These are phyloP conservation scores for Yamadazyma diospyri DNA, from an alignment of 1,139 yeast species.

Conservation along the genomic window DNA sequence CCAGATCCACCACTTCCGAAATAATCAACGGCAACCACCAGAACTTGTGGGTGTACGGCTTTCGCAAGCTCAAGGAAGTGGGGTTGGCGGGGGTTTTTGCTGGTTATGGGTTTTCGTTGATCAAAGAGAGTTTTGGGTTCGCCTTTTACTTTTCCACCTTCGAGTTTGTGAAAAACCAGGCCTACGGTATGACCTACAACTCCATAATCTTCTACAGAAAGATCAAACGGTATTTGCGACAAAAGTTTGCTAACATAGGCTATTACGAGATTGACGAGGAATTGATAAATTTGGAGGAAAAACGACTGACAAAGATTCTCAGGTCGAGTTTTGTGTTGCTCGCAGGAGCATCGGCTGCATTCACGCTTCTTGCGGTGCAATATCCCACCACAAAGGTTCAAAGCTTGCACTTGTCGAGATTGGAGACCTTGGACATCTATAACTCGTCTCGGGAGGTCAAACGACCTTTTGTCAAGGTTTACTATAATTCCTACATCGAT, in stretches of 20 bases:
- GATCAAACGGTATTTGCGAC: conserved; percentile 19
- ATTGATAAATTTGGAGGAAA: conserved; percentile 30
- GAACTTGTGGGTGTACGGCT: conserved; percentile 75
- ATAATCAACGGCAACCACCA: conserved; percentile 64
- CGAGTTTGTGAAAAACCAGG: conserved; percentile 74
- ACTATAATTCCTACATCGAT: conserved; percentile 70
- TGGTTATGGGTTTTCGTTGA: conserved; percentile 71
- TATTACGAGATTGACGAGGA: conserved; percentile 29
- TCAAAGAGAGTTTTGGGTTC: conserved; percentile 83
- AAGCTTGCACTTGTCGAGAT: conserved; percentile 69
- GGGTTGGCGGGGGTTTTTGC: conserved; percentile 88
- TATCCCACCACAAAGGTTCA: conserved; percentile 82
- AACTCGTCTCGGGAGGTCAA: conserved; percentile 36
- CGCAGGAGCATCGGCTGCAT: conserved; percentile 91
- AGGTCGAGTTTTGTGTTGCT: conserved; percentile 69
- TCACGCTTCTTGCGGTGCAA: conserved; percentile 71
- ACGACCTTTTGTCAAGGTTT: conserved; percentile 44
- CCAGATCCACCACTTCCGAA: conserved; percentile 76
- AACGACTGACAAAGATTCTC: conserved; percentile 46
- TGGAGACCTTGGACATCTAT: conserved; percentile 75
- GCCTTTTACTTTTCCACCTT: conserved; percentile 83
- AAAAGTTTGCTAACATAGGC: conserved; percentile 19
- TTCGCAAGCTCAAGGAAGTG: conserved; percentile 62
- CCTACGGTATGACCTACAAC: conserved; percentile 54
- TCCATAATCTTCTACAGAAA: conserved; percentile 47